A percentile compares a stretch with the other conserved stretches of the same genome.
Evolutionary conservation across 768 basidiomycete genomes (phyloP).

Genomic region (Calocera viscosa): DNA sequence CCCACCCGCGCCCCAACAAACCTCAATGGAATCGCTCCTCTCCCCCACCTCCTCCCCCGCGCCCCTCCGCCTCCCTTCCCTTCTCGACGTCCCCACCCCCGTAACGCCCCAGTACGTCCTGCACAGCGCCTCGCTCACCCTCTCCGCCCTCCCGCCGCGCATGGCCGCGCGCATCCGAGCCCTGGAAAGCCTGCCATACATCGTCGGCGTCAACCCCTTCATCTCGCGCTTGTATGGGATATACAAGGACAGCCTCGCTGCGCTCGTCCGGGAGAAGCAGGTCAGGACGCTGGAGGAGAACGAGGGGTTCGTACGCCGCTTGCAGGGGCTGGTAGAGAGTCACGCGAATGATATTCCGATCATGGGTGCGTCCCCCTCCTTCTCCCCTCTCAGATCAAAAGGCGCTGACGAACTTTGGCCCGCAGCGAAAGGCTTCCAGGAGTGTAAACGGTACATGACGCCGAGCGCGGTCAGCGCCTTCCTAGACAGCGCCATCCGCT

Average conservation of each 20-base stretch:
- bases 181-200: constrained; percentile 68
- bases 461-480: constrained; percentile 67
- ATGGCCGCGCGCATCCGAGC: constrained; percentile 62
- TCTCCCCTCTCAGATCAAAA: background rate
- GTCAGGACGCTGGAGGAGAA: constrained; percentile 61
- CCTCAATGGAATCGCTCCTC: background rate
- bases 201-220: constrained; percentile 81
- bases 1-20: background rate
- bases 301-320: constrained; percentile 46
- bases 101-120: constrained; percentile 57
- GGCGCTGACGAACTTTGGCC: constrained; percentile 20
- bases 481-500: constrained; percentile 71
- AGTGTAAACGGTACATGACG: constrained; percentile 72
- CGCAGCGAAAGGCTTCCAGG: constrained; percentile 48
- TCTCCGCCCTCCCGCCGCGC: constrained; percentile 64
- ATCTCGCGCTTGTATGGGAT: constrained; percentile 57
- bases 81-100: constrained; percentile 66
- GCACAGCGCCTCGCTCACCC: constrained; percentile 58
- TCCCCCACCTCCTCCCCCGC: constrained; percentile 37
- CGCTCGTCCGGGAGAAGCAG: constrained; percentile 52
- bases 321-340: constrained; percentile 58
- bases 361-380: constrained; percentile 34
- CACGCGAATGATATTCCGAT: constrained; percentile 84
- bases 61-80: constrained; percentile 56
- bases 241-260: constrained; percentile 56